Base-by-base conservation (phyloP, 768 basidiomycete species). In the Megacollybia marginata region DNA sequence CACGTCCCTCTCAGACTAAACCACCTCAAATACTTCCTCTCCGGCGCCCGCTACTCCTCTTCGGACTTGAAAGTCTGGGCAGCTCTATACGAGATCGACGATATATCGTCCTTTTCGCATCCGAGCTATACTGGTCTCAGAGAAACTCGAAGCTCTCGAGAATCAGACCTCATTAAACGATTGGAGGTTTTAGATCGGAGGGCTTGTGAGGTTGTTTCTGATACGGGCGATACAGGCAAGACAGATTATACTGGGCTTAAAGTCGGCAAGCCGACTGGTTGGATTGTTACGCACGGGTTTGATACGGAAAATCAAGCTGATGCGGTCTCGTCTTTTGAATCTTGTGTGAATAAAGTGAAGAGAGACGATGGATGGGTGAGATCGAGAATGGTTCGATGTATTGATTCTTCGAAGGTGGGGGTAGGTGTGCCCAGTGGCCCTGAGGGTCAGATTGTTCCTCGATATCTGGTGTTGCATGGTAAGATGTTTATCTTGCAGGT, bases 1-100 rank as follows among this genome's bases (percentile, higher is more conserved):
- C 78, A 78, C 54, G 69, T 79, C 33, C 76, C 76, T 0, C 60
- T 78, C 1, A 71, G 78, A 10, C 59, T 78, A 48, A 65, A 78
- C 52, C 63, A 69, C 48, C 62, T 77, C 5, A 58, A 62, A 7
- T 67, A 70, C 9, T 78, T 78, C 62, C 65, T 75, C 36, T 72
- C 74, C 6, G 75, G 73, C 0, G 75, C 76, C 2, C 62, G 78
- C 33, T 78, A 70, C 54, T 59, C 60, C 1, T 70, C 70, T 2
- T 46, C 61, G 2, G 74, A 76, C 52, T 53, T 52, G 10, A 73
- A 75, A 0, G 61, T 64, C 2, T 79, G 76, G 76, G 54, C 75
- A 2, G 78, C 78, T 5, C 58, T 79, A 33, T 78, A 79, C 51
- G 75, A 77, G 51, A 62, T 78, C 44, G 70, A 69, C 46, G 66